Conservation (phyloP, 78 protist genomes). For the Pigoraptor vietnamica region DNA sequence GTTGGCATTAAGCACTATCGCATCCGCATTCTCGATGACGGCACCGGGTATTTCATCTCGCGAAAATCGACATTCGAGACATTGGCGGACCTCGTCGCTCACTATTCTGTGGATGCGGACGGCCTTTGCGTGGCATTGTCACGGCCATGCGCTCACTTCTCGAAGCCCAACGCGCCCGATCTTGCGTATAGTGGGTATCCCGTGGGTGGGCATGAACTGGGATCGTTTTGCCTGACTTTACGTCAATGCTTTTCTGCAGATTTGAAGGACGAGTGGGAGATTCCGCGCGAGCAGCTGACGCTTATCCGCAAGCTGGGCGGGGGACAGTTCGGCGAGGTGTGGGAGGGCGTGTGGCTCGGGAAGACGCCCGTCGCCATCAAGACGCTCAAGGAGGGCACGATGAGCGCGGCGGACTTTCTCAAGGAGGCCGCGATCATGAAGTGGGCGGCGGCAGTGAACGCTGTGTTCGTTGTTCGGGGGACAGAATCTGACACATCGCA, state of each 20-base stretch:
- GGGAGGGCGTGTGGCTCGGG: conserved; percentile 6
- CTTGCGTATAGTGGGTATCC: background rate
- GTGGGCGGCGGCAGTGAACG: conserved; percentile 23
- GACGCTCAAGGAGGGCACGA: conserved; percentile 22
- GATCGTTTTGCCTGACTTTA: background rate
- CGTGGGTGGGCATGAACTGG: background rate
- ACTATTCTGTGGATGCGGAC: conserved; percentile 21
- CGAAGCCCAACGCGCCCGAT: background rate
- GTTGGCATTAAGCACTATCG: conserved; percentile 26
- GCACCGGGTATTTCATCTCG: conserved; percentile 3
- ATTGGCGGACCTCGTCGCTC: background rate
- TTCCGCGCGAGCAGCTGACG: background rate
- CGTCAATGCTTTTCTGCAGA: background rate
- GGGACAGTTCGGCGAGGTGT: conserved; percentile 47
- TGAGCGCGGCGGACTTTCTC: conserved; percentile 29
- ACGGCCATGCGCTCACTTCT: conserved; percentile 1
- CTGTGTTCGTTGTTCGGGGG: background rate
- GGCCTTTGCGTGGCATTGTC: conserved; percentile 16
- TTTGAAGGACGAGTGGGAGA: conserved; percentile 8
- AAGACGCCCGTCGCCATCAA: conserved; percentile 34
- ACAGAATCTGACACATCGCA: no score
- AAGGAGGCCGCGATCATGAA: conserved; percentile 36
- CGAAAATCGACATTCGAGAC: background rate
- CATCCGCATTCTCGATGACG: background rate
- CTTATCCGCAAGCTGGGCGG: conserved; percentile 22